These are phyloP conservation scores for Penicillium paneum DNA, from an alignment of 2,329 filamentous ascomycete genomes.

Conservation along the genomic window DNA sequence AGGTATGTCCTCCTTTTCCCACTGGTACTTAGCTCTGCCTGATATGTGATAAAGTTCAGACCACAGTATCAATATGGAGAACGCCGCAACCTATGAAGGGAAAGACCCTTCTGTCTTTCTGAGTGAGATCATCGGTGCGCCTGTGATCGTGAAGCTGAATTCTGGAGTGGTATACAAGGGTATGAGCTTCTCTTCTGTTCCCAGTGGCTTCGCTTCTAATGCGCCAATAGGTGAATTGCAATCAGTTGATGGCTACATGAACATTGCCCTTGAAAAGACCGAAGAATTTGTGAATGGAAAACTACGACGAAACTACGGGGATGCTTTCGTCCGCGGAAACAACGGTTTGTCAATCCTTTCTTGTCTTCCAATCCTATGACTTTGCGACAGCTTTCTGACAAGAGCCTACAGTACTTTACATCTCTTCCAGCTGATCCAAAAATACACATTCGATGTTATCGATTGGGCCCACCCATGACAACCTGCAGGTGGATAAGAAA, in stretches of 20 bases:
- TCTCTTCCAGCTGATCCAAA: constrained; percentile 33
- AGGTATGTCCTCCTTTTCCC: neutral
- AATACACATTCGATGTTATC: neutral
- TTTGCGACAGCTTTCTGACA: neutral
- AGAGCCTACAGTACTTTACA: constrained; percentile 35
- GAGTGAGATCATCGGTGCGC: constrained; percentile 87
- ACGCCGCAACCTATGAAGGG: constrained; percentile 66
- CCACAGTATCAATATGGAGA: constrained; percentile 61
- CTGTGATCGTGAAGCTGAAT: constrained; percentile 95
- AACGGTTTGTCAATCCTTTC: constrained; percentile 62
- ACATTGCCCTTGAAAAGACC: constrained; percentile 95
- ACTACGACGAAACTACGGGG: constrained; percentile 79
- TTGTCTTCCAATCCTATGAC: neutral
- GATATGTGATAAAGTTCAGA: neutral
- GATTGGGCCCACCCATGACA: neutral
- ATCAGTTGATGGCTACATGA: constrained; percentile 99
- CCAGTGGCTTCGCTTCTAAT: neutral
- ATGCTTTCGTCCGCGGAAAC: constrained; percentile 94
- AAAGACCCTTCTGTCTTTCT: constrained; percentile 93
- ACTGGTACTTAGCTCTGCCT: neutral
- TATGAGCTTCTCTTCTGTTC: constrained; percentile 33
- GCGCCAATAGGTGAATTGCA: constrained; percentile 73
- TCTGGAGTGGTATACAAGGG: constrained; percentile 98
- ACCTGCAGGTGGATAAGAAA: neutral
- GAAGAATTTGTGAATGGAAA: constrained; percentile 85